Base-by-base conservation (phyloP, 495 filamentous ascomycete species). In the Aspergillus avenaceus region DNA sequence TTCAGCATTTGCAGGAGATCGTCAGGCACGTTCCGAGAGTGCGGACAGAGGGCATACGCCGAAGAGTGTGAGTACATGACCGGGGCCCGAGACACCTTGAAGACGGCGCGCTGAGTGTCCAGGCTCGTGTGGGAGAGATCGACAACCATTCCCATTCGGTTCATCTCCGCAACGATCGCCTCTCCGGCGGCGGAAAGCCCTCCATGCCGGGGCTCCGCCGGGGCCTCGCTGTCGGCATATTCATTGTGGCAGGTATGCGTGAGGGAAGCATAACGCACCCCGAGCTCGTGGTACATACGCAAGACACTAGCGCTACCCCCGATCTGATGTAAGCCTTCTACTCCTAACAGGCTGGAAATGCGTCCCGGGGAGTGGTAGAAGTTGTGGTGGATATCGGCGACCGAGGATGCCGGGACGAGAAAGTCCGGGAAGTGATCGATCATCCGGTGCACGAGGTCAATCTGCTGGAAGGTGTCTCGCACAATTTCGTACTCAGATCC, bases 91-190 rank as follows among this genome's bases (percentile, higher is more conserved):
- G 73, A 79, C 4, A 78, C 74, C 16, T 65, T 62, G 0, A 91
- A 74, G 9, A 86, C 81, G 50, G 88, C 83, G 37, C 77, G 68
- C 87, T 86, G 86, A 0, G 84, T 88, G 18, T 84, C 80, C n/a
- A 76, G 72, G 38, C 79, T 80, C 2, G 80, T 77, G 58, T 91
- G 87, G 13, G 83, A 74, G 2, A 90, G 68, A 54, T 91, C 87
- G 29, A 91, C 84, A 13, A 90, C 75, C 85, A 91, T 86, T 19
- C 87, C 87, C 25, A 90, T 64, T 2, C 87, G 74, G 59, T 91
- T 91, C 87, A 91, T 91, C 69, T 91, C 87, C 48, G 8, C 38
- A 23, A 5, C 72, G 9, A 21, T 21, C 5, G 23, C 34, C 69
- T 8, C 69, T 48, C 49, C 49, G 6, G n/a, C 21, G 14, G 21